These are phyloP conservation scores for Zygoascus bituminiphila DNA, from an alignment of 805 yeast species.

Conservation along the genomic window DNA sequence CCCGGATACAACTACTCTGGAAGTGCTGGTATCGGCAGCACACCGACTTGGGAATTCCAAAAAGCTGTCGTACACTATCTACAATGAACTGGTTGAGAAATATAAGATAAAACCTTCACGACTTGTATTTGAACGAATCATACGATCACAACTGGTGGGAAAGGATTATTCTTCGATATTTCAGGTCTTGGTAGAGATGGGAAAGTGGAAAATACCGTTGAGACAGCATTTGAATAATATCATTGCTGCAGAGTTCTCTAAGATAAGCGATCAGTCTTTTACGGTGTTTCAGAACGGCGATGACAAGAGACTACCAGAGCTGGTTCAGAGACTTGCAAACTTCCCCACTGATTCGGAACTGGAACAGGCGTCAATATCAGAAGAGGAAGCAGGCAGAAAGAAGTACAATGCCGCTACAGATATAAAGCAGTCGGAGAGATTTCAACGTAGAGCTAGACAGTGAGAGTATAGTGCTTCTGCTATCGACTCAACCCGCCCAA, in stretches of 20 bases:
- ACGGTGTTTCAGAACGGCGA: not conserved
- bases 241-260: constrained; percentile 7
- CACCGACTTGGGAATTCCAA: constrained; percentile 26
- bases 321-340: not conserved
- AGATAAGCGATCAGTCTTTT: constrained; percentile 6
- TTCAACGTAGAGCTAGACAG: not conserved
- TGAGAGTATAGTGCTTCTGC: too few relatives aligned
- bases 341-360: not conserved
- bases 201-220: constrained; percentile 11
- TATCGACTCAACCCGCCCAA: too few relatives aligned
- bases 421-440: not conserved
- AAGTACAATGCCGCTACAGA: not conserved
- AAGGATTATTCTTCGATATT: constrained; percentile 11
- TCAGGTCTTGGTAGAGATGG: constrained; percentile 23
- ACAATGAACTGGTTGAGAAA: constrained; percentile 14
- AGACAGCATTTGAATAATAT: constrained; percentile 6
- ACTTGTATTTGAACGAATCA: constrained; percentile 20
- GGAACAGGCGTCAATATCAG: not conserved
- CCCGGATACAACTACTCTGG: constrained; percentile 14
- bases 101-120: constrained; percentile 15
- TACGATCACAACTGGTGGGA: constrained; percentile 23
- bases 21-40: constrained; percentile 14
- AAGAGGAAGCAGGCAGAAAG: not conserved
- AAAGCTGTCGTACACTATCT: constrained; percentile 20
- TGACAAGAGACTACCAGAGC: not conserved